Evolutionary conservation across 2,329 filamentous ascomycete genomes (phyloP).

Genomic region (Leptodontidium sp.): DNA sequence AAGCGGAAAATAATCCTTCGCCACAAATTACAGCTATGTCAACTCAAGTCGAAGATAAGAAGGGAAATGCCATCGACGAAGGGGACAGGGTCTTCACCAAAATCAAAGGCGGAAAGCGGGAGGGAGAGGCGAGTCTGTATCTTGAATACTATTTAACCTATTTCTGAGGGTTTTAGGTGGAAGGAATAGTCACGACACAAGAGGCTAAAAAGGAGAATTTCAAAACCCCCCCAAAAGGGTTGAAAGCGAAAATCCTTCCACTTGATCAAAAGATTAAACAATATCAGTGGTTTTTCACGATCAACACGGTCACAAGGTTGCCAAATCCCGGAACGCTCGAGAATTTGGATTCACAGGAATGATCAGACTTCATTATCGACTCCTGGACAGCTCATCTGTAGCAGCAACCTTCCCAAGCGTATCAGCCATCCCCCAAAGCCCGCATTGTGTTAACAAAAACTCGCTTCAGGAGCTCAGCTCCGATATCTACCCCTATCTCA

Average conservation of each 20-base stretch:
- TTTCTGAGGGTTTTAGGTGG: conserved; percentile 32
- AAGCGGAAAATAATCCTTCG: background rate
- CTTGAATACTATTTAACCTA: background rate
- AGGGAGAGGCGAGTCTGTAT: conserved; percentile 46
- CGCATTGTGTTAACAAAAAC: background rate
- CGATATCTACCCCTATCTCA: background rate
- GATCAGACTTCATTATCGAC: conserved; percentile 9
- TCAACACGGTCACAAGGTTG: conserved; percentile 51
- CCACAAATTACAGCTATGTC: conserved; percentile 20
- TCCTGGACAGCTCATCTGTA: background rate
- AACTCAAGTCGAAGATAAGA: conserved; percentile 45
- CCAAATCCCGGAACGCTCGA: conserved; percentile 50
- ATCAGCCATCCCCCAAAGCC: conserved; percentile 1
- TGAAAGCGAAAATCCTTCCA: background rate
- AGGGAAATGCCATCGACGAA: conserved; percentile 49
- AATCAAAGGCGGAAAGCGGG: conserved; percentile 50
- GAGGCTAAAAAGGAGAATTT: conserved; percentile 49
- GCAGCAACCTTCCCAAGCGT: background rate
- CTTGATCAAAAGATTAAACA: background rate
- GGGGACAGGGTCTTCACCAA: conserved; percentile 53
- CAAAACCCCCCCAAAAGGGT: conserved; percentile 53
- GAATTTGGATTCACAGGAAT: conserved; percentile 37
- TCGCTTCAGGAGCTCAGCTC: background rate
- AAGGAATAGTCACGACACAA: conserved; percentile 49
- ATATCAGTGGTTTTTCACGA: conserved; percentile 49